Base-by-base conservation (phyloP, 2,329 filamentous ascomycete species). In the Fonsecaea pugnacius region DNA sequence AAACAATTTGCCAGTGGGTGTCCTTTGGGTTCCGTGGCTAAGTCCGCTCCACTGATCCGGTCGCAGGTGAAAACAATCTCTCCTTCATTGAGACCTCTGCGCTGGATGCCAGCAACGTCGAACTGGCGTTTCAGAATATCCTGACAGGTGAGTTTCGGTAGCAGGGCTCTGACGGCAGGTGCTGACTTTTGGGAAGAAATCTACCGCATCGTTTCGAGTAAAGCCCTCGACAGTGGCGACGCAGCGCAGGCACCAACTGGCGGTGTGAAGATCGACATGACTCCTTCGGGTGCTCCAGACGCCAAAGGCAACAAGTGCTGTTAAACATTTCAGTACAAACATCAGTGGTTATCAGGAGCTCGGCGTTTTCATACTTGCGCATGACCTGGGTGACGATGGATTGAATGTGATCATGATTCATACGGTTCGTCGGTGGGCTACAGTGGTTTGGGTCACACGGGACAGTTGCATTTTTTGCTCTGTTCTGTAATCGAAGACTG, bases 71-170 rank as follows among this genome's bases (percentile, higher is more conserved):
- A 80, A 96, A 97, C 83, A 94, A 96, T 78, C 86, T 98, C 52
- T 98, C 94, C 58, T 99, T 99, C 80, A 99, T 99, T 79, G 95
- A 99, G 85, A 99, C 95, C 48, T 99, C 96, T 67, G 95, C 95
- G 70, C 89, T 99, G 74, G 95, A 99, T 77, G 95, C 95, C 73
- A 98, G 92, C 87, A 99, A 99, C 77, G 95, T 99, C 71, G 95
- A 99, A 83, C 88, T 98, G 75, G 95, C 95, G 66, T 98, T 99
- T 87, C 94, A 99, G 83, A 98, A 98, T 82, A 99, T 99, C 77
- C 85, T 99, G 77, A 99, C 95, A 76, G 94, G 94, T 97, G 85
- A 68, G 86, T 78, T 30, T 43, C 36, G 40, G n/a, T 27, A 55
- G 18, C 21, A 21, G 27, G 35, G 27, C n/a, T 52, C 14, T 43